Percentiles rank a stretch among this genome's conserved stretches.
Evolutionary conservation across 495 filamentous ascomycete genomes (phyloP).

Genomic region (Daldinia concentrica): DNA sequence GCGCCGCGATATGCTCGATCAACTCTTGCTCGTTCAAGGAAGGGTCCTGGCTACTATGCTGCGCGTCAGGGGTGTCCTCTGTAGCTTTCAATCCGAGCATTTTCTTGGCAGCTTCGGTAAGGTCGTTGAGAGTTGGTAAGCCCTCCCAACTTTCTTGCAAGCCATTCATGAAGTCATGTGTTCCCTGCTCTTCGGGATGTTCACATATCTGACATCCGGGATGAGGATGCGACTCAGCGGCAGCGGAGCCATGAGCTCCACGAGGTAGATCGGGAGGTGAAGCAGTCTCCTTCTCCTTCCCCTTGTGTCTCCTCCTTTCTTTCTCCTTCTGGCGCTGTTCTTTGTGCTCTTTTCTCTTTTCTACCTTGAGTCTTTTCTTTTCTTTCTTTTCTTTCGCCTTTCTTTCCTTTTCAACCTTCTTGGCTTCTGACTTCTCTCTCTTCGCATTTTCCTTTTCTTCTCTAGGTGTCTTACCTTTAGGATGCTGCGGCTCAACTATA

Average conservation of each 20-base stretch:
- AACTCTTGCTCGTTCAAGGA: slow-evolving; percentile 22
- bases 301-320: slow-evolving; percentile 25
- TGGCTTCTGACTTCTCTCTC: slow-evolving; percentile 24
- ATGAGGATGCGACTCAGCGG: slow-evolving; percentile 12
- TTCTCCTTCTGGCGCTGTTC: slow-evolving; percentile 26
- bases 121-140: slow-evolving; percentile 28
- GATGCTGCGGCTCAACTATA: slow-evolving; percentile 6
- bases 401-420: slow-evolving; percentile 39
- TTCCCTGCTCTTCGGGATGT: slow-evolving; percentile 24
- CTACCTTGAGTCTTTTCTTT: slow-evolving; percentile 38
- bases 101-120: slow-evolving; percentile 20
- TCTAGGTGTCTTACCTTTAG: slow-evolving; percentile 13
- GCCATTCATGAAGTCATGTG: slow-evolving; percentile 21
- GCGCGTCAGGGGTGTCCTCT: neutral
- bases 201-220: slow-evolving; percentile 31
- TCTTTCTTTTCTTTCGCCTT: slow-evolving; percentile 38
- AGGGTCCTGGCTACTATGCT: neutral
- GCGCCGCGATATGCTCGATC: slow-evolving; percentile 29
- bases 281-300: slow-evolving; percentile 24
- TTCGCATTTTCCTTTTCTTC: slow-evolving; percentile 22
- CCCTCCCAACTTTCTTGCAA: slow-evolving; percentile 13
- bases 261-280: slow-evolving; percentile 20
- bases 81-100: slow-evolving; percentile 13
- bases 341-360: slow-evolving; percentile 21
- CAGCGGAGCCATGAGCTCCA: slow-evolving; percentile 2